Conservation (phyloP, 805 yeast genomes). For the Zygosaccharomyces bailii region DNA sequence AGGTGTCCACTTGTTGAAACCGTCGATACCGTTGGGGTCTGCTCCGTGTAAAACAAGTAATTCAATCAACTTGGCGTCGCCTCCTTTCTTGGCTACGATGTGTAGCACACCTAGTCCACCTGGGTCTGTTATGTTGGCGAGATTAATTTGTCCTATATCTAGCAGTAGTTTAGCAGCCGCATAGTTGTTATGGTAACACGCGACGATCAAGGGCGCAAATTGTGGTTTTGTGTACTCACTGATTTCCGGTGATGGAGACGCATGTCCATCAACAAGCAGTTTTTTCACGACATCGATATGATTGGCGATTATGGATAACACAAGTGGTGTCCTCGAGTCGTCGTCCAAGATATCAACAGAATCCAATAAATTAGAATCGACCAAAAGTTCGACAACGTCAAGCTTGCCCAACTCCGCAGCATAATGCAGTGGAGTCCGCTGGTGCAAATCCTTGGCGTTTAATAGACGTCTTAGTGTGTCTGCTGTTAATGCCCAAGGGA, state of each 20-base stretch:
- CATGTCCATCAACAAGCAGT: constrained; percentile 46
- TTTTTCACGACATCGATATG: constrained; percentile 51
- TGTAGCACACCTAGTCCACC: constrained; percentile 89
- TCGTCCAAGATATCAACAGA: constrained; percentile 51
- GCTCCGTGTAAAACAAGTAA: constrained; percentile 69
- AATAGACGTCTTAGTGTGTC: constrained; percentile 29
- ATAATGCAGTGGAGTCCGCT: constrained; percentile 82
- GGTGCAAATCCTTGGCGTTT: constrained; percentile 57
- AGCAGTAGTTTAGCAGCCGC: constrained; percentile 65
- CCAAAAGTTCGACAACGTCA: constrained; percentile 41
- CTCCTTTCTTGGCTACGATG: constrained; percentile 80
- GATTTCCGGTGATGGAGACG: constrained; percentile 46
- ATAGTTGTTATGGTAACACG: constrained; percentile 80
- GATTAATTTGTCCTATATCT: constrained; percentile 36
- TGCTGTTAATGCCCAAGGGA: constrained; percentile 14
- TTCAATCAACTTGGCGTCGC: constrained; percentile 60
- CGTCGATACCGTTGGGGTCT: constrained; percentile 73
- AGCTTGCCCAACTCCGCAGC: constrained; percentile 61
- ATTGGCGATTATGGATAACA: constrained; percentile 70
- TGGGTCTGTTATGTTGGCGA: constrained; percentile 51
- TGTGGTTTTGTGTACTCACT: constrained; percentile 52
- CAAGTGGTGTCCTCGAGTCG: constrained; percentile 76
- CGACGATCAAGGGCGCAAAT: constrained; percentile 76
- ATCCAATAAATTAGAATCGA: constrained; percentile 33
- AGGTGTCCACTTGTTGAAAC: constrained; percentile 91